Base-by-base conservation (phyloP, 169 alveolate genomes). In the Miamiensis avidus region DNA sequence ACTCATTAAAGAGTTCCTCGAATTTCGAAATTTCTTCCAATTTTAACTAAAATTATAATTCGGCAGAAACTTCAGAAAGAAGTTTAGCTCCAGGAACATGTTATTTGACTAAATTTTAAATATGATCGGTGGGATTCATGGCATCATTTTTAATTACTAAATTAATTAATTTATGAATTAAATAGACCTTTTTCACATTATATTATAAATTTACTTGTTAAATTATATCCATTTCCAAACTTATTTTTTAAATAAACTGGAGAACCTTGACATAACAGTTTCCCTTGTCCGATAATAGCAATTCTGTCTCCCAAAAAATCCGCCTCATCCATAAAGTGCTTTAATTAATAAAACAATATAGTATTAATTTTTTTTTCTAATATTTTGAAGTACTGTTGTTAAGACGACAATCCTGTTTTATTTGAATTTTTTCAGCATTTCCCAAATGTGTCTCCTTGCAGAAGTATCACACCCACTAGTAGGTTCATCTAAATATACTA, bases 401-500 rank as follows among this genome's bases (percentile, higher is more conserved):
- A 94, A 82, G 34, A 92, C 88, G 29, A 94, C 92, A 84, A 89
- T 89, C 74, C 93, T 83, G 6, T 83, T 74, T 27, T 81, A 72
- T 75, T 91, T 89, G 65, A 86, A 90, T 15, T 86, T 89, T 83
- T 93, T 93, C 31, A 97, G 89, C 93, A 96, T 87, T 74, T 96
- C 97, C 98, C 98, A 97, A 31, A 96, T 87, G 28, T 91, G 83
- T 82, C 98, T 93, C 76, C 97, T 91, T 0, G 98, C 95, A 0
- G 93, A 85, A 29, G 94, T 91, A 76, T 97, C 99, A 95, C 96
- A 91, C 28, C 98, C 99, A 82, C 95, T 89, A 1, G 98, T 91
- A n/a, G 98, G 98, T 79, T 96, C 98, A 93, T 96, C 98, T 28
- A 96, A 85, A 31, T 95, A 78, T 25, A 97, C 91, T 29, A 97